A percentile compares a stretch with the other conserved stretches of the same genome.
Evolutionary conservation across 345 rosid genomes (phyloP).

Genomic region (Euphorbia tirucalli): DNA sequence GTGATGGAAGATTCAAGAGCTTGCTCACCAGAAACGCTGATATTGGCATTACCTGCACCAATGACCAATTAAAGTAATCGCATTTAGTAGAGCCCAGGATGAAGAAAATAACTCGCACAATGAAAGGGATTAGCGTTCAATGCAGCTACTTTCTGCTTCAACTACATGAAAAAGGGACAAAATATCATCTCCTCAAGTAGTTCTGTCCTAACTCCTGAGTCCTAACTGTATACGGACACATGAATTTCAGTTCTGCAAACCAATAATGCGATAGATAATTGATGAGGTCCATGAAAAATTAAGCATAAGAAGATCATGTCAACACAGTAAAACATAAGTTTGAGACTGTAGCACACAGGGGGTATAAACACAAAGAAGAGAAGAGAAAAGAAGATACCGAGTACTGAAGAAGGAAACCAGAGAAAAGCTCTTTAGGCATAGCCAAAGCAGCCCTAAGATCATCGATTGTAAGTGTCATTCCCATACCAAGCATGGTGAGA

Average conservation of each 20-base stretch:
- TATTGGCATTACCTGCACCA: conserved; percentile 78
- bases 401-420: conserved; percentile 79
- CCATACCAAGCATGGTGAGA: conserved; percentile 94
- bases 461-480: conserved; percentile 82
- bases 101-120: no score
- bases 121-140: no score
- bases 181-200: neutral
- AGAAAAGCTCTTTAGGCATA: conserved; percentile 77
- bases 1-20: conserved; percentile 70
- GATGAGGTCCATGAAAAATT: neutral
- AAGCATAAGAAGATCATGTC: neutral
- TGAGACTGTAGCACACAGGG: no score
- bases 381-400: conserved; percentile 48
- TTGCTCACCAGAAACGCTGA: conserved; percentile 79
- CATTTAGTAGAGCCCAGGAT: no score
- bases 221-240: neutral
- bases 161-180: neutral
- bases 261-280: neutral
- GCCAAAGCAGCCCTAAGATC: conserved; percentile 78
- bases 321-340: neutral
- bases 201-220: neutral
- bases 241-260: neutral
- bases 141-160: neutral
- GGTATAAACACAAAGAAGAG: neutral
- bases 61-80: conserved; percentile 1